Percentiles rank a stretch among this genome's conserved stretches.
These are phyloP conservation scores for Aspergillus incahuasiensis DNA, from an alignment of 495 filamentous ascomycete species.

Conservation along the genomic window DNA sequence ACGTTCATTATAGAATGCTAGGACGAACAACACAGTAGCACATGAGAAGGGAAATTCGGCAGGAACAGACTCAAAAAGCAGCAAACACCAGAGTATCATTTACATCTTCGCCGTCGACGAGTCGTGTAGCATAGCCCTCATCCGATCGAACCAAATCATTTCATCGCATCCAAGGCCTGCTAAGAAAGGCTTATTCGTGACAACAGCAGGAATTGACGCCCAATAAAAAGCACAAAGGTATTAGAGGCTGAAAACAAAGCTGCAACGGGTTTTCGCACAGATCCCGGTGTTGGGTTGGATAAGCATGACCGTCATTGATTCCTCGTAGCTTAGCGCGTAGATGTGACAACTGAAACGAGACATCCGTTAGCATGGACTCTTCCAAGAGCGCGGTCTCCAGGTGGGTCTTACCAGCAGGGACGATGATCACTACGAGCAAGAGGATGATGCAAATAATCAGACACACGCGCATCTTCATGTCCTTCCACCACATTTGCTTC, in stretches of 20 bases:
- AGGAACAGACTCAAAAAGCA: constrained; percentile 35
- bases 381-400: background rate
- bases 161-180: constrained; percentile 30
- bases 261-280: constrained; percentile 29
- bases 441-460: constrained; percentile 83
- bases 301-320: constrained; percentile 25
- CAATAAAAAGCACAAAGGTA: constrained; percentile 40
- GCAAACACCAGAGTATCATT: constrained; percentile 42
- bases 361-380: constrained; percentile 15
- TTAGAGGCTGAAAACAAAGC: constrained; percentile 41
- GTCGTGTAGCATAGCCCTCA: constrained; percentile 25
- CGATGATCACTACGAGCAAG: constrained; percentile 85
- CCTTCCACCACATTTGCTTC: constrained; percentile 94
- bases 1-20: constrained; percentile 15
- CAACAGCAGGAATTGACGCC: constrained; percentile 32
- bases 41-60: constrained; percentile 20
- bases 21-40: constrained; percentile 8
- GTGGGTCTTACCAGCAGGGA: constrained; percentile 66
- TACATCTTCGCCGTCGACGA: constrained; percentile 41
- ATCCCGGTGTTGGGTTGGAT: constrained; percentile 28
- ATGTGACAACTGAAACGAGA: constrained; percentile 26
- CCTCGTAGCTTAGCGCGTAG: constrained; percentile 27
- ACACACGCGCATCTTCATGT: constrained; percentile 99
- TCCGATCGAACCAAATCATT: constrained; percentile 19
- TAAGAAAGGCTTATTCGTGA: constrained; percentile 40